Evolutionary conservation across 2,329 filamentous ascomycete species (phyloP).

Genomic region (Xylariales sp.): DNA sequence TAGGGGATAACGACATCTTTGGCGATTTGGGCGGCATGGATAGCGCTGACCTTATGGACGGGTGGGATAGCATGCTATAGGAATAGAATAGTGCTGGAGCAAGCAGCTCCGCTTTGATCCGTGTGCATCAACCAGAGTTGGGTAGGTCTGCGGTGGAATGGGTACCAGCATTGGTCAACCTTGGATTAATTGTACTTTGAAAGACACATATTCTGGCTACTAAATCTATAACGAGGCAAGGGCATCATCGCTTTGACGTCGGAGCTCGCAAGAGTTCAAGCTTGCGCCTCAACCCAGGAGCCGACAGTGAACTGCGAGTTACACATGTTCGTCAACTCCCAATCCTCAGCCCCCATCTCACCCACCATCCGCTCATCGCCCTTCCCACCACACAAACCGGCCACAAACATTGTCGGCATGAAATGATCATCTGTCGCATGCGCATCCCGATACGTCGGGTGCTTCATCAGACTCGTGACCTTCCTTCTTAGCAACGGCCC

Average conservation of each 20-base stretch:
- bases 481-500: constrained; percentile 51
- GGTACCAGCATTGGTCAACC: too few relatives aligned
- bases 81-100: too few relatives aligned
- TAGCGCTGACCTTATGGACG: constrained; percentile 22
- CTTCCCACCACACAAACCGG: constrained; percentile 47
- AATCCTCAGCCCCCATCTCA: constrained; percentile 53
- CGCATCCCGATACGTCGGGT: constrained; percentile 60
- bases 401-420: constrained; percentile 60
- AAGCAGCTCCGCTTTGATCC: too few relatives aligned
- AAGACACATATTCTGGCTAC: too few relatives aligned
- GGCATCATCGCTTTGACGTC: too few relatives aligned
- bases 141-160: too few relatives aligned
- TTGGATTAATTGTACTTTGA: too few relatives aligned
- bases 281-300: constrained; percentile 21
- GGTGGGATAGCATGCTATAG: constrained; percentile 23
- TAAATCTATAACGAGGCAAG: too few relatives aligned
- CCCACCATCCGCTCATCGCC: constrained; percentile 39
- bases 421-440: constrained; percentile 69
- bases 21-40: constrained; percentile 23
- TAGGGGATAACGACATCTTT: constrained; percentile 42
- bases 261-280: too few relatives aligned
- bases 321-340: constrained; percentile 63
- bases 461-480: constrained; percentile 62
- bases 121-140: too few relatives aligned
- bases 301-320: constrained; percentile 57